Evolutionary conservation across 768 basidiomycete genomes (phyloP), one percentile per base, ranked within the genome.

Genomic region (Phallus indusiatus): DNA sequence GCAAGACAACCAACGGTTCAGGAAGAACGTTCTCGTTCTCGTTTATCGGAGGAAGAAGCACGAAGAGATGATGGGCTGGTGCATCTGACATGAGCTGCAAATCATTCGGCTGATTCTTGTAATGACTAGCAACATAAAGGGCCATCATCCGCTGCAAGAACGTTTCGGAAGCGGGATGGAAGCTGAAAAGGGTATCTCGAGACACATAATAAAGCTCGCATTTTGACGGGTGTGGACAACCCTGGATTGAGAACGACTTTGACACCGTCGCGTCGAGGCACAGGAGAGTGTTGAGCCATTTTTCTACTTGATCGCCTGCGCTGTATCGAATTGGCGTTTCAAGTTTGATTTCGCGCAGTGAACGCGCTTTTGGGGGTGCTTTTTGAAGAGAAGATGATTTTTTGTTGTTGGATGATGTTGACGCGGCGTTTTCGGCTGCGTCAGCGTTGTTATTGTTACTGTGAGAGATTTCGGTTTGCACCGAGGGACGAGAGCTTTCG

Each of bases 61-160:
- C 96, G 64, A 98, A 99, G 14, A 99, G 80, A 66, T 94, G 91
- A 68, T 98, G 95, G 0, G 93, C 94, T 0, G 96, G 96, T 0
- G 96, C 96, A 66, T 99, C 96, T 11, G 88, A 90, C 71, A 98
- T 82, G 54, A 99, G 81, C 70, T 98, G 95, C n/a, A 99, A 78
- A 69, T 99, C 96, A 69, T 99, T 98, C 18, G 96, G 96, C 67
- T 94, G 91, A 71, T 98, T 99, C 73, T 99, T 99, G 77, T 99
- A 99, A 70, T 99, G 96, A 54, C 88, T 89, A 0, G 96, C 91
- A 54, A 98, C 95, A 71, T 97, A 99, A 1, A 98, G 78, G 17
- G 91, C 86, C 94, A 97, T 96, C 88, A 98, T 94, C 36, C 94
- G 83, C 72, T 99, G 96, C 28, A 99, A 80, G 76, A 99, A 99